Conservation (phyloP, 169 alveolate genomes). For the Plasmodium knowlesi region DNA sequence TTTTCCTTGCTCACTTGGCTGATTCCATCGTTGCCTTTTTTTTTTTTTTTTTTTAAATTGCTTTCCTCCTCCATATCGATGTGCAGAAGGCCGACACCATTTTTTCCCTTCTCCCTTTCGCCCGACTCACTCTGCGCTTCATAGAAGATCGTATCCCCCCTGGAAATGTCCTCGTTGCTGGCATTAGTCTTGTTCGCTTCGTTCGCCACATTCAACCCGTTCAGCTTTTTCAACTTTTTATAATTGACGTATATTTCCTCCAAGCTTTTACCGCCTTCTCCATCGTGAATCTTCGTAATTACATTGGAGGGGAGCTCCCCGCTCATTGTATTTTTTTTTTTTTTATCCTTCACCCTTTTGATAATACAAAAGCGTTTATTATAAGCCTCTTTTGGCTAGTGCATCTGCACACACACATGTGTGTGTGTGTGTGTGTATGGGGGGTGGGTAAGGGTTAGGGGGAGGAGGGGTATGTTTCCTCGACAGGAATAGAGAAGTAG, state of each 20-base stretch:
- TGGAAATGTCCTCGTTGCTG: background rate
- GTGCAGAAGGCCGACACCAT: background rate
- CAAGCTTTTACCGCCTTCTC: slow-evolving; percentile 30
- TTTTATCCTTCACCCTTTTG: background rate
- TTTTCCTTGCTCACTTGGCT: no score
- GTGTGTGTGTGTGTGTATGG: no score
- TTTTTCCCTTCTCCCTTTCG: background rate
- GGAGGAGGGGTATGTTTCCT: background rate
- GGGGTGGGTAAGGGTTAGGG: background rate
- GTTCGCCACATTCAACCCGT: background rate
- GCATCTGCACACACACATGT: background rate
- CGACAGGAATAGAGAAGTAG: background rate
- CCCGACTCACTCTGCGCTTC: slow-evolving; percentile 39
- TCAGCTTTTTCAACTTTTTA: slow-evolving; percentile 9
- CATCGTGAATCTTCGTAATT: slow-evolving; percentile 25
- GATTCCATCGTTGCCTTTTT: slow-evolving; percentile 18
- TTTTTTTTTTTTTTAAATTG: slow-evolving; percentile 64
- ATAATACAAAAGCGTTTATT: background rate
- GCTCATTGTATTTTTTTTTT: slow-evolving; percentile 47
- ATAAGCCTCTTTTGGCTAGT: background rate
- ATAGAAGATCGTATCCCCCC: slow-evolving; percentile 19
- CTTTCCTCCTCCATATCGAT: slow-evolving; percentile 10
- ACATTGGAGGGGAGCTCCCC: slow-evolving; percentile 17
- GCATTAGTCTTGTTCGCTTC: background rate
- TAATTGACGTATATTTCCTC: slow-evolving; percentile 24